phyloP scores from a whole-genome alignment of 768 basidiomycete genomes.

The Kwoniella botswanensis region DNA sequence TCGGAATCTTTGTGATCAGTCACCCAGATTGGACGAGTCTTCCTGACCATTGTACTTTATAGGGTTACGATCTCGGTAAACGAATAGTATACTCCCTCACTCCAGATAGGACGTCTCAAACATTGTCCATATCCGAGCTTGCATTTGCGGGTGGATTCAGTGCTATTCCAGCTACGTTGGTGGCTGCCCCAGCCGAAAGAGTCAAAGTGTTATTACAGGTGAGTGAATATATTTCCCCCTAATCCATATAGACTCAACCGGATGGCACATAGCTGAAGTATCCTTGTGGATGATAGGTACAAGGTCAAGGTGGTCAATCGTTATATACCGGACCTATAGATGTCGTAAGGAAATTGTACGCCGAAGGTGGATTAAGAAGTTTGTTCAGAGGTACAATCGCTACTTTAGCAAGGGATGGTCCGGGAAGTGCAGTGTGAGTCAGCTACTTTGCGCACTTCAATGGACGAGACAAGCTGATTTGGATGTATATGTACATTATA shows the following conservation, averaged over 20 bases:
- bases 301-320: slow-evolving; percentile 75
- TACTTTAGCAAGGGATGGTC: slow-evolving; percentile 93
- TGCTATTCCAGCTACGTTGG: slow-evolving; percentile 85
- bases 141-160: slow-evolving; percentile 93
- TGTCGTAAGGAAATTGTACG: slow-evolving; percentile 86
- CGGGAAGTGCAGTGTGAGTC: slow-evolving; percentile 91
- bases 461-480: background rate
- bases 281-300: slow-evolving; percentile 63
- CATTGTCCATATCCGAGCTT: slow-evolving; percentile 75
- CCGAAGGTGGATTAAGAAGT: slow-evolving; percentile 87
- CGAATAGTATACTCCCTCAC: slow-evolving; percentile 76
- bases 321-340: slow-evolving; percentile 87
- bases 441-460: slow-evolving; percentile 12
- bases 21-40: too few species aligned
- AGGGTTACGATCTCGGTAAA: slow-evolving; percentile 95
- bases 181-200: slow-evolving; percentile 95
- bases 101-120: slow-evolving; percentile 72
- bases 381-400: slow-evolving; percentile 92
- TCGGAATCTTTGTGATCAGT: too few species aligned
- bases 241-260: background rate
- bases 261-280: too few species aligned
- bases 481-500: slow-evolving; percentile 50
- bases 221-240: slow-evolving; percentile 33
- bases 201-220: slow-evolving; percentile 95
- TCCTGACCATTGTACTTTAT: background rate